Conservation (phyloP, 1,284 basidiomycete species). For the Melampsora larici-populina region DNA sequence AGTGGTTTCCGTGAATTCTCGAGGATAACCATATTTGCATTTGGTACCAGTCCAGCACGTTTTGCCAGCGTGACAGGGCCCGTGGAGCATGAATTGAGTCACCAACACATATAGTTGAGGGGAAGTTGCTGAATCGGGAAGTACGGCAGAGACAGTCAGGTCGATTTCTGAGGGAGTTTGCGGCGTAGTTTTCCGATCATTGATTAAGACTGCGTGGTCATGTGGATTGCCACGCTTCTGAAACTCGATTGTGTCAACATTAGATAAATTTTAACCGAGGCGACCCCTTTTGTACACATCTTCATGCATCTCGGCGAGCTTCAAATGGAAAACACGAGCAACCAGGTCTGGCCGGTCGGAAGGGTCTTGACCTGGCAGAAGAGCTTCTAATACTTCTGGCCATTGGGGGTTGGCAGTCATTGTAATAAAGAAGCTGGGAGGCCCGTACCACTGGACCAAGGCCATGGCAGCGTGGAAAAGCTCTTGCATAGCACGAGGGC, state of each 20-base stretch:
- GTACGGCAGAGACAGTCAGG: too few species aligned
- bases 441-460: conserved; percentile 51
- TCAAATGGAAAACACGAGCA: background rate
- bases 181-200: too few species aligned
- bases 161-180: too few species aligned
- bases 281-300: too few species aligned
- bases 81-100: background rate
- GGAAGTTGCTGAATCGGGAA: too few species aligned
- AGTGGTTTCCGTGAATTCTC: background rate
- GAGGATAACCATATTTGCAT: too few species aligned
- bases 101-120: too few species aligned
- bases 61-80: background rate
- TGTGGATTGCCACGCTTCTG: too few species aligned
- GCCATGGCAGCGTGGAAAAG: conserved; percentile 53
- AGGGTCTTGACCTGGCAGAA: background rate
- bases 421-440: conserved; percentile 56
- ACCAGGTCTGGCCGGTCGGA: too few species aligned
- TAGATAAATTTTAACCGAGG: too few species aligned
- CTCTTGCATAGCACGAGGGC: background rate
- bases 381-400: conserved; percentile 38
- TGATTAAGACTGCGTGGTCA: too few species aligned
- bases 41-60: background rate
- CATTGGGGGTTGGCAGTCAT: conserved; percentile 57
- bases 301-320: background rate
- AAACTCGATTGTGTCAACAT: too few species aligned